These are phyloP conservation scores for Monosporozyma siamensis DNA, from an alignment of 805 yeast species.

Conservation along the genomic window DNA sequence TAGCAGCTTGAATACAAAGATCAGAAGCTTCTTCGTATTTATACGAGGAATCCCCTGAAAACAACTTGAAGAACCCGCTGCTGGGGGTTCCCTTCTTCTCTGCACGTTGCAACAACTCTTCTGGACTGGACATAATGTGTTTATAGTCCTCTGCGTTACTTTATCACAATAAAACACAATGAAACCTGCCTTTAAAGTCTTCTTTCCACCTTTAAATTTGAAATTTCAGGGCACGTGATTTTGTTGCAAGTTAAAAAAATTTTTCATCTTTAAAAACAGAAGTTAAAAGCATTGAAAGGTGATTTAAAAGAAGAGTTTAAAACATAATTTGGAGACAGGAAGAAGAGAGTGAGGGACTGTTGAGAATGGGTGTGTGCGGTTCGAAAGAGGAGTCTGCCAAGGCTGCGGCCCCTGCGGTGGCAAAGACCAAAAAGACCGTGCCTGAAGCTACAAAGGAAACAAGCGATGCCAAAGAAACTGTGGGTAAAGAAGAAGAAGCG, in stretches of 20 bases:
- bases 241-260: no score
- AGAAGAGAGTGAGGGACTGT: no score
- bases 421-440: neutral
- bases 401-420: neutral
- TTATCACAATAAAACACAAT: no score
- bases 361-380: constrained; percentile 9
- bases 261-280: no score
- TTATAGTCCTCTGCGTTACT: neutral
- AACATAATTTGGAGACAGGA: no score
- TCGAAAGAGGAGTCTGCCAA: constrained; percentile 7
- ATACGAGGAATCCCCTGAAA: constrained; percentile 53
- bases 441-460: neutral
- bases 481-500: neutral
- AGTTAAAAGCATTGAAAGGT: no score
- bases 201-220: neutral
- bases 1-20: constrained; percentile 87
- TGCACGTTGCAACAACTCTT: constrained; percentile 39
- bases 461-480: neutral
- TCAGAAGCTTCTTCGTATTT: constrained; percentile 90
- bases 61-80: constrained; percentile 58
- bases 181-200: no score
- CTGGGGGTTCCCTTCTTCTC: constrained; percentile 61
- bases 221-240: no score
- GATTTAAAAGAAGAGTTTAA: no score
- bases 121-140: constrained; percentile 15